Conservation (phyloP, 2,329 filamentous ascomycete genomes). For the Exutisphaerella laricina region DNA sequence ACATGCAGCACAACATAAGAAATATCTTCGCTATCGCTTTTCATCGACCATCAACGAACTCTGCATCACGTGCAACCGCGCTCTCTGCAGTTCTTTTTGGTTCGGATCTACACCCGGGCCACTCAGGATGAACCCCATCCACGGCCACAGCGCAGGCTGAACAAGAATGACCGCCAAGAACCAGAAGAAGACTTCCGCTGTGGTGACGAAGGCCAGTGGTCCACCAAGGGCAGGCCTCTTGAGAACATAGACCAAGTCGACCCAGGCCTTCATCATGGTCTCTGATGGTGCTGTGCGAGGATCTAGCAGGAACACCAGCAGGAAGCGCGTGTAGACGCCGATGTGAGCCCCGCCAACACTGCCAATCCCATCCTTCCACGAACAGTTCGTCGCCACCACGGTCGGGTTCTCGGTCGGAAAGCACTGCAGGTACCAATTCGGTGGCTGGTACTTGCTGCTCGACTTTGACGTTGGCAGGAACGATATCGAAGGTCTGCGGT, state of each 20-base stretch:
- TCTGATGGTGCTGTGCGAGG: slow-evolving; percentile 66
- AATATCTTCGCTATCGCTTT: background rate
- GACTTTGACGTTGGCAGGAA: slow-evolving; percentile 73
- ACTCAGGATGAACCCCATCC: slow-evolving; percentile 75
- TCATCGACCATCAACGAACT: background rate
- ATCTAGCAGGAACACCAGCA: slow-evolving; percentile 80
- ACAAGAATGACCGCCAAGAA: slow-evolving; percentile 70
- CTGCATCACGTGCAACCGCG: background rate
- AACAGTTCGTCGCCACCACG: slow-evolving; percentile 76
- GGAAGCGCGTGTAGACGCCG: slow-evolving; percentile 77
- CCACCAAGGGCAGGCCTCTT: slow-evolving; percentile 64
- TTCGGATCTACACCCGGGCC: slow-evolving; percentile 39
- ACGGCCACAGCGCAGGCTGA: slow-evolving; percentile 88
- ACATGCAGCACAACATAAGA: background rate
- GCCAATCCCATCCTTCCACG: slow-evolving; percentile 73
- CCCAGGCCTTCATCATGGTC: slow-evolving; percentile 77
- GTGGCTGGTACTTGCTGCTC: slow-evolving; percentile 64
- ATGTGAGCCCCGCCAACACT: slow-evolving; percentile 84
- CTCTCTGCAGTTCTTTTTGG: slow-evolving; percentile 2
- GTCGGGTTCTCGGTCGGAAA: slow-evolving; percentile 70
- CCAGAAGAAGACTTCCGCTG: slow-evolving; percentile 78
- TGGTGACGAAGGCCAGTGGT: slow-evolving; percentile 86
- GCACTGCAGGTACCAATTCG: slow-evolving; percentile 83
- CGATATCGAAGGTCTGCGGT: slow-evolving; percentile 62
- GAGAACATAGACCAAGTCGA: slow-evolving; percentile 70